Conservation (phyloP, 2,329 filamentous ascomycete genomes). For the Penicillium sp. region DNA sequence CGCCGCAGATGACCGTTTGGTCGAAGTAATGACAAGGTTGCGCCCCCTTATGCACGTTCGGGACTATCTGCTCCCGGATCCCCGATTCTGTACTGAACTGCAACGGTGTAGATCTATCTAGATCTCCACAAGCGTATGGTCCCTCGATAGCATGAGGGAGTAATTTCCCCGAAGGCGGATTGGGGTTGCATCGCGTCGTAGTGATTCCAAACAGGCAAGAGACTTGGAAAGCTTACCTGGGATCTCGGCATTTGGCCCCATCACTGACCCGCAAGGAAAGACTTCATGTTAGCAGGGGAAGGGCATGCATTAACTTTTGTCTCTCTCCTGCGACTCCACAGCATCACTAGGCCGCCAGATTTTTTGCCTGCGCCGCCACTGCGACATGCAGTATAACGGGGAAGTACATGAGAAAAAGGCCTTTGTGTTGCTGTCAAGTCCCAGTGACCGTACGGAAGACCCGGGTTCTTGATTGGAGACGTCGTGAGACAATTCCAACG, state of each 20-base stretch:
- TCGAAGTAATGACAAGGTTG: conserved; percentile 10
- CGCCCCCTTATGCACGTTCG: conserved; percentile 6
- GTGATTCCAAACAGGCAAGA: conserved; percentile 20
- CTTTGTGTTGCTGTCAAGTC: conserved; percentile 16
- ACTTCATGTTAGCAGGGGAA: not conserved
- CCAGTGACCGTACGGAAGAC: conserved; percentile 12
- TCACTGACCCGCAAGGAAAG: not conserved
- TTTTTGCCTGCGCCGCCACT: conserved; percentile 6
- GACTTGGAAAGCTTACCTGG: conserved; percentile 17
- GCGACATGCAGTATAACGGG: conserved; percentile 15
- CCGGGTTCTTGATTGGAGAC: not conserved
- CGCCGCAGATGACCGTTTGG: not conserved
- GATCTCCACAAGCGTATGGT: conserved; percentile 10
- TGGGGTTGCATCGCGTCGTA: conserved; percentile 26
- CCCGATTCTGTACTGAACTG: conserved; percentile 14
- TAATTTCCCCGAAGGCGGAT: conserved; percentile 21
- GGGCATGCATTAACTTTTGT: not conserved
- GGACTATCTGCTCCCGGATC: conserved; percentile 7
- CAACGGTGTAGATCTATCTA: conserved; percentile 18
- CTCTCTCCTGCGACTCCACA: conserved; percentile 1
- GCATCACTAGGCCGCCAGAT: conserved; percentile 15
- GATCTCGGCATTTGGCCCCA: not conserved
- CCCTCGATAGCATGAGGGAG: not conserved
- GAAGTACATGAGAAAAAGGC: conserved; percentile 21
- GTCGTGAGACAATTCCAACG: conserved; percentile 7